Evolutionary conservation across 2,329 filamentous ascomycete species (phyloP), one percentile per base, ranked within the genome.

Genomic region (Cytospora paraplurivora): DNA sequence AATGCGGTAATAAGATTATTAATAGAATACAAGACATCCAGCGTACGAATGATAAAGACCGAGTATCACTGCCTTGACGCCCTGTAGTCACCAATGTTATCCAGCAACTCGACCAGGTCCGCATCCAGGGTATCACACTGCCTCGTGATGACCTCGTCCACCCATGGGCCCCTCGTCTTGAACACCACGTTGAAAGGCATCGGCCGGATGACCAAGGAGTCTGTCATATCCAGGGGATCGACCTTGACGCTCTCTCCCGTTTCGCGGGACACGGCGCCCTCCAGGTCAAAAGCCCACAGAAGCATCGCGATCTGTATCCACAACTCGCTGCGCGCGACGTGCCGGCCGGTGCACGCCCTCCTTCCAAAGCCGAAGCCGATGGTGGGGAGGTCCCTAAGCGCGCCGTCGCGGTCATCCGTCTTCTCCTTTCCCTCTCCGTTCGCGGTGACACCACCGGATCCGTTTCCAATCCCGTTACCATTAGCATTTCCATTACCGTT

Each of bases 281-380:
- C 59, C 33, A 65, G 50, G 44, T 63, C 37, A 21, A 65, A 65
- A 5, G 63, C 63, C 63, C 63, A 65, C 32, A 65, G 44, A 32
- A 65, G 54, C 41, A 44, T 19, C 21, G 63, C 60, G 21, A 59
- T 53, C 21, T 51, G 47, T 33, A 65, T 38, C 63, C 63, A 65
- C 33, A 65, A 19, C 47, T 41, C 49, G 50, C 55, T 61, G 27
- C 55, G 59, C 27, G 63, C 63, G n/a, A 65, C 38, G 41, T 65
- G 60, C 33, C 61, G 53, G 4, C 63, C 63, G n/a, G 60, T 62
- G 35, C 63, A 65, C 11, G 53, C 41, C 6, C 63, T 53, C 55
- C 63, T 50, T 4, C 63, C 63, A 17, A 58, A 65, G n/a, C 63
- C 63, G 51, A 65, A 65, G 10, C 47, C 59, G 11, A 52, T 41